Percentiles rank a stretch among this genome's conserved stretches.
Conservation (phyloP, 116 monocot genomes). For the Zostera marina region DNA sequence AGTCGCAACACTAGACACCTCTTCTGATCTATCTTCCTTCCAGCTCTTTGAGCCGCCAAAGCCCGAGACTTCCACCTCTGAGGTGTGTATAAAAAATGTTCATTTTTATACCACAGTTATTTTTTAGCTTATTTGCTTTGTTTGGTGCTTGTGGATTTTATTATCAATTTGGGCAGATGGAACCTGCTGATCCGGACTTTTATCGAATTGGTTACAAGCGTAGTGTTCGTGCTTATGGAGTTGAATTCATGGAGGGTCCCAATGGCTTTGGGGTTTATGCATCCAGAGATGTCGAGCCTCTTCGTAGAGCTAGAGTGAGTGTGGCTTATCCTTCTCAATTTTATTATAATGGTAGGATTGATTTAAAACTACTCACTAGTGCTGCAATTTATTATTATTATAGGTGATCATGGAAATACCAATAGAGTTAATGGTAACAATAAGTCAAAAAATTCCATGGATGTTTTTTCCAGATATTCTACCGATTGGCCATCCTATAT, state of each 20-base stretch:
- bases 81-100: conserved; percentile 11
- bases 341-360: not conserved
- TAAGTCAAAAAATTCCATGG: conserved; percentile 85
- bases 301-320: conserved; percentile 53
- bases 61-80: conserved; percentile 19
- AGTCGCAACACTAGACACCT: conserved; percentile 14
- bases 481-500: conserved; percentile 93
- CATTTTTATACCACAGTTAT: not conserved
- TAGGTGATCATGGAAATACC: conserved; percentile 97
- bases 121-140: not conserved
- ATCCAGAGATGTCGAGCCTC: conserved; percentile 60
- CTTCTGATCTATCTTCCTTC: conserved; percentile 24
- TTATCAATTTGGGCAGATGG: conserved; percentile 27
- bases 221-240: conserved; percentile 72
- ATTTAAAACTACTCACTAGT: not conserved
- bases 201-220: conserved; percentile 75
- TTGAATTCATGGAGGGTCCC: conserved; percentile 89
- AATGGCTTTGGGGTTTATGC: conserved; percentile 85
- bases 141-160: not conserved
- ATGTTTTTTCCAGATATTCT: conserved; percentile 97
- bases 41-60: conserved; percentile 38
- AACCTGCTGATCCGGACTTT: conserved; percentile 82
- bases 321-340: not conserved
- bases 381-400: not conserved
- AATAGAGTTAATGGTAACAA: conserved; percentile 81